A percentile compares a stretch with the other conserved stretches of the same genome.
Evolutionary conservation across 2,329 filamentous ascomycete genomes (phyloP).

Genomic region (Atkinsonella hypoxylon): DNA sequence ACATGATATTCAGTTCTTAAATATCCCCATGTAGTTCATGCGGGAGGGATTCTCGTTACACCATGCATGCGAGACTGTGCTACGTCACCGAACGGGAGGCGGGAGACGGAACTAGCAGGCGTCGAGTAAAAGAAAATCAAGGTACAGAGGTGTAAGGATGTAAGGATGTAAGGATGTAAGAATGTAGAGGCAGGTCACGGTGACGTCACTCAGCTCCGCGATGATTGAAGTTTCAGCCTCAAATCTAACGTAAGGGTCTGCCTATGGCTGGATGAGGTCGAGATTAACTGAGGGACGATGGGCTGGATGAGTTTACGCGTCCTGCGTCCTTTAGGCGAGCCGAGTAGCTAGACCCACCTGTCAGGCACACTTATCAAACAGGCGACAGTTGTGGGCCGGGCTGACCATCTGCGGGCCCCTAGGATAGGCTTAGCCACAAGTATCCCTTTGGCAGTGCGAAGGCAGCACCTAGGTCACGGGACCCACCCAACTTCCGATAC

Average conservation of each 20-base stretch:
- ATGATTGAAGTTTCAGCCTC: neutral
- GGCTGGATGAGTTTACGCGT: too few species aligned
- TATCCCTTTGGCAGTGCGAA: too few species aligned
- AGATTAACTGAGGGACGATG: neutral
- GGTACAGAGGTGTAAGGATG: neutral
- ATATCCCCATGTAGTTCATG: neutral
- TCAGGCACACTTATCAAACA: too few species aligned
- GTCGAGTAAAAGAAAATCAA: neutral
- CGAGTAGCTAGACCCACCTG: too few species aligned
- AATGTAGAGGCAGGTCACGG: neutral
- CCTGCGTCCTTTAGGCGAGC: too few species aligned
- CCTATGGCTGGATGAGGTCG: neutral
- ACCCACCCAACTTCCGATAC: too few species aligned
- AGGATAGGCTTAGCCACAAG: too few species aligned
- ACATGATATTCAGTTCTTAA: neutral
- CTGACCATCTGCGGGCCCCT: too few species aligned
- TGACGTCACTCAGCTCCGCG: neutral
- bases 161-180: too few species aligned
- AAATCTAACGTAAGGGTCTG: neutral
- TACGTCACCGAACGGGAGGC: neutral
- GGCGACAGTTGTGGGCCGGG: too few species aligned
- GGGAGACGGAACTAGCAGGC: neutral
- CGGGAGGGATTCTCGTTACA: neutral
- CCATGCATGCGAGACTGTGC: neutral
- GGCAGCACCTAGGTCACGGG: too few species aligned